Evolutionary conservation across 441 rosid genomes (phyloP).

Genomic region (Populus tomentosa): DNA sequence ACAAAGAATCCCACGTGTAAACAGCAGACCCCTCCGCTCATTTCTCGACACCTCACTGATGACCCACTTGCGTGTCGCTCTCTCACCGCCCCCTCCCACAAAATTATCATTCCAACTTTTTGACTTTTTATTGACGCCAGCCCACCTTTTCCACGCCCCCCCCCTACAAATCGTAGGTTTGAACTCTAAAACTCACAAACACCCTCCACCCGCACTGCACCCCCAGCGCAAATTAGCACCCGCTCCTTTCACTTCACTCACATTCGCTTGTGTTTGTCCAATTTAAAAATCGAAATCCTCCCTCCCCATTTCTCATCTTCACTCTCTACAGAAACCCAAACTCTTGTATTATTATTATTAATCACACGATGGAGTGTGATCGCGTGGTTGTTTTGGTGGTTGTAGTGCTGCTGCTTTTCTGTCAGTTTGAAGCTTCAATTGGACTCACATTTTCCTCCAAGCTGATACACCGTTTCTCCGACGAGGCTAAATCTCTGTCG

Average conservation of each 20-base stretch:
- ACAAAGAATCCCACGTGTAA: neutral
- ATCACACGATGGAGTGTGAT: neutral
- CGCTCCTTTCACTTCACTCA: neutral
- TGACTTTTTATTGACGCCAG: no score
- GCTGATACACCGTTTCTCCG: constrained; percentile 33
- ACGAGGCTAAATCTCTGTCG: constrained; percentile 28
- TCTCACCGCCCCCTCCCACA: neutral
- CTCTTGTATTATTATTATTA: neutral
- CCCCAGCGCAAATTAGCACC: neutral
- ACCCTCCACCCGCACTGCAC: neutral
- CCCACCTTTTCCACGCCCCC: neutral
- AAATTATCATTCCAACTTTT: neutral
- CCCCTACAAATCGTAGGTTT: neutral
- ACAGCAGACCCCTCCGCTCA: neutral
- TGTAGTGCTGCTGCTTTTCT: neutral
- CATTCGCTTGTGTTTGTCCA: neutral
- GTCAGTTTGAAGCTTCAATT: constrained; percentile 10
- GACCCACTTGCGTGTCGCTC: neutral
- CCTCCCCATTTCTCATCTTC: neutral
- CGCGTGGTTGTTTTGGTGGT: neutral
- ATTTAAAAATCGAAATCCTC: no score
- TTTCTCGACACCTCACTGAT: neutral
- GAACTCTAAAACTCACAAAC: neutral
- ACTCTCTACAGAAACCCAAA: neutral
- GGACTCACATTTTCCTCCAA: constrained; percentile 29